Percentiles rank a stretch among this genome's conserved stretches.
phyloP scores from a whole-genome alignment of 106 monocot species.

The Iris macrosiphon region DNA sequence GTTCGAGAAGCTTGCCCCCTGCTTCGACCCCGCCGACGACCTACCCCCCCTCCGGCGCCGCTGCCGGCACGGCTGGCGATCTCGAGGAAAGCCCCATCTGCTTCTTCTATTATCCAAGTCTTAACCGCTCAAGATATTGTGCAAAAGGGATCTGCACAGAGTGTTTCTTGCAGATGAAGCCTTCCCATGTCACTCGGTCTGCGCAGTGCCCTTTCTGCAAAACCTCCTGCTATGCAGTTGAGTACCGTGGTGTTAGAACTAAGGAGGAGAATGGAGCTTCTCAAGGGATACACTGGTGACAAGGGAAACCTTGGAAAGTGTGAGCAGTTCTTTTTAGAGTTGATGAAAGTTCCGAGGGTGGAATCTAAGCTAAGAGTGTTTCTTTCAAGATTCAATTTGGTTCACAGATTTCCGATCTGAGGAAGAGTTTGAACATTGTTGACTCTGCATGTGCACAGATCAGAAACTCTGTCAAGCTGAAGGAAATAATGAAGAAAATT shows the following conservation, averaged over 20 bases:
- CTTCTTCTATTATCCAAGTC: constrained; percentile 63
- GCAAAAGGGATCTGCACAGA: constrained; percentile 76
- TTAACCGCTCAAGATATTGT: constrained; percentile 69
- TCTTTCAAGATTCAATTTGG: constrained; percentile 63
- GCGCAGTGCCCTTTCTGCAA: constrained; percentile 74
- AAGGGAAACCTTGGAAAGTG: no score
- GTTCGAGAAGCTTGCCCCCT: constrained; percentile 52
- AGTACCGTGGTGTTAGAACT: constrained; percentile 45
- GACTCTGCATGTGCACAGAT: constrained; percentile 58
- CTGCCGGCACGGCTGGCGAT: no score
- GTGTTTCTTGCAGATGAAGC: constrained; percentile 60
- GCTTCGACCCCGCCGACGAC: constrained; percentile 58
- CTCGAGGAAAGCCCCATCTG: constrained; percentile 83
- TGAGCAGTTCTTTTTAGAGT: constrained; percentile 66
- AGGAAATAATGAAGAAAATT: constrained; percentile 81
- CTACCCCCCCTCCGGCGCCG: no score
- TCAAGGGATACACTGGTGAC: no score
- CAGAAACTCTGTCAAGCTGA: constrained; percentile 53
- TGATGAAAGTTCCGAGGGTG: constrained; percentile 69
- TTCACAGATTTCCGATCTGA: constrained; percentile 67
- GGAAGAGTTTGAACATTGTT: constrained; percentile 43
- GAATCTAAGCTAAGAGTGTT: constrained; percentile 54
- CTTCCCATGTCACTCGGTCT: constrained; percentile 13
- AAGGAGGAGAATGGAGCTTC: constrained; percentile 47
- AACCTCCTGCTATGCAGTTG: constrained; percentile 44